A percentile compares a stretch with the other conserved stretches of the same genome.
Conservation (phyloP, 2,329 filamentous ascomycete species). For the Gnomoniopsis smithogilvyi region DNA sequence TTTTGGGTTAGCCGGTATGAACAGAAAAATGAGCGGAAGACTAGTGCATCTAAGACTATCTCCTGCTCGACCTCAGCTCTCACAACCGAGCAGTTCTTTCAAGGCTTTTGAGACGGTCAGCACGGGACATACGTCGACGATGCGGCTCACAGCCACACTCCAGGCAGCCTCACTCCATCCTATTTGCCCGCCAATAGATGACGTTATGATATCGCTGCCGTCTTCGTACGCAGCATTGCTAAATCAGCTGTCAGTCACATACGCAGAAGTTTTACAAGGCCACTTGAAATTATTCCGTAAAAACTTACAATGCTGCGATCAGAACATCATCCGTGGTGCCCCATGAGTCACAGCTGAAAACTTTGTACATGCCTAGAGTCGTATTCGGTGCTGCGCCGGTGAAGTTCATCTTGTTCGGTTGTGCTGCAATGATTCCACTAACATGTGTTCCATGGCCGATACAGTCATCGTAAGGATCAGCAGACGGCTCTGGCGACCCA, state of each 20-base stretch:
- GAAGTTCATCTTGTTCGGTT: conserved; percentile 34
- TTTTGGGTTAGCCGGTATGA: neutral
- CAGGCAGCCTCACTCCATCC: conserved; percentile 27
- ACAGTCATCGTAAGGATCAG: conserved; percentile 36
- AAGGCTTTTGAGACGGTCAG: too few relatives aligned
- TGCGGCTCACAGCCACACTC: conserved; percentile 25
- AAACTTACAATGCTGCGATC: conserved; percentile 31
- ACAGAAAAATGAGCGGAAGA: neutral
- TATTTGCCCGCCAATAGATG: conserved; percentile 24
- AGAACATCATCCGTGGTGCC: conserved; percentile 34
- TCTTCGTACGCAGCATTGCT: conserved; percentile 39
- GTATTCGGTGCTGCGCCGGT: conserved; percentile 39
- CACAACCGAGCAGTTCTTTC: too few relatives aligned
- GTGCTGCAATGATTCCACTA: conserved; percentile 43
- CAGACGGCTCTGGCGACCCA: conserved; percentile 30
- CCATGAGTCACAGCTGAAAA: conserved; percentile 29
- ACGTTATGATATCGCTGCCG: conserved; percentile 32
- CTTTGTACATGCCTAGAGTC: conserved; percentile 37
- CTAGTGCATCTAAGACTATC: too few relatives aligned
- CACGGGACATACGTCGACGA: conserved; percentile 20
- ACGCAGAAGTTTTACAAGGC: neutral
- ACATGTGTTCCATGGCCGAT: conserved; percentile 43
- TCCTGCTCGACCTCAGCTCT: too few relatives aligned
- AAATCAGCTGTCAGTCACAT: neutral
- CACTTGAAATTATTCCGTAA: neutral